Percentiles rank a stretch among this genome's conserved stretches.
Conservation (phyloP, 352 stramenopile species). For the Globisporangium radiosum region DNA sequence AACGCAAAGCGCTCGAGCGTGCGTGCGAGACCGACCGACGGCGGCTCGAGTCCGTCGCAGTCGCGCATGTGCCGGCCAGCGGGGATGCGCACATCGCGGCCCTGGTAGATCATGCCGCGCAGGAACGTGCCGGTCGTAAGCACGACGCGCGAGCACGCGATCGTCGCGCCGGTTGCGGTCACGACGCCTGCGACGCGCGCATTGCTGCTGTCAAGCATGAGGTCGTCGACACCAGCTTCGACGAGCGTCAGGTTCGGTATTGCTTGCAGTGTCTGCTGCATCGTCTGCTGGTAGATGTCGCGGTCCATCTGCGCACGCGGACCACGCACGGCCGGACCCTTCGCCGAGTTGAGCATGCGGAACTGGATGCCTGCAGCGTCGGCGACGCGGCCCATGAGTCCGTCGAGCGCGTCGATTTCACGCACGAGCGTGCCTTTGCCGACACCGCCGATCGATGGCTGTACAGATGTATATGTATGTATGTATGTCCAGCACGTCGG, state of each 20-base stretch:
- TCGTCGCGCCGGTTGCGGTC: conserved; percentile 43
- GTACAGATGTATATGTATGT: background rate
- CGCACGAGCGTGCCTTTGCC: conserved; percentile 98
- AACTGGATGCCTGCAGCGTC: conserved; percentile 97
- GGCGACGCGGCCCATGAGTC: conserved; percentile 95
- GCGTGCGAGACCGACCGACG: conserved; percentile 90
- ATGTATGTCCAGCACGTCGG: too few relatives aligned
- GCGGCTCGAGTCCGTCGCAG: conserved; percentile 87
- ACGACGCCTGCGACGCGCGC: conserved; percentile 57
- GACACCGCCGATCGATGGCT: conserved; percentile 96
- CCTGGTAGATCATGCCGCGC: conserved; percentile 94
- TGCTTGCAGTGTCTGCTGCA: conserved; percentile 83
- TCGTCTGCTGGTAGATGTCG: conserved; percentile 94
- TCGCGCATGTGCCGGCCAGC: conserved; percentile 91
- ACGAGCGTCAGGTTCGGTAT: conserved; percentile 89
- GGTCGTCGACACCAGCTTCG: conserved; percentile 94
- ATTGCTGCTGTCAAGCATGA: conserved; percentile 82
- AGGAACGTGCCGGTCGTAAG: conserved; percentile 99
- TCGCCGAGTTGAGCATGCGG: conserved; percentile 95
- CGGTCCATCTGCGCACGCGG: conserved; percentile 95
- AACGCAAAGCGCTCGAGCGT: conserved; percentile 93
- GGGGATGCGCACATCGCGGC: conserved; percentile 85
- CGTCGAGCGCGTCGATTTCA: conserved; percentile 97
- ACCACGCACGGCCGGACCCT: conserved; percentile 83
- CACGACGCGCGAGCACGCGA: conserved; percentile 73